Evolutionary conservation across 2,329 filamentous ascomycete genomes (phyloP).

Genomic region (Myriosclerotinia curreyana): DNA sequence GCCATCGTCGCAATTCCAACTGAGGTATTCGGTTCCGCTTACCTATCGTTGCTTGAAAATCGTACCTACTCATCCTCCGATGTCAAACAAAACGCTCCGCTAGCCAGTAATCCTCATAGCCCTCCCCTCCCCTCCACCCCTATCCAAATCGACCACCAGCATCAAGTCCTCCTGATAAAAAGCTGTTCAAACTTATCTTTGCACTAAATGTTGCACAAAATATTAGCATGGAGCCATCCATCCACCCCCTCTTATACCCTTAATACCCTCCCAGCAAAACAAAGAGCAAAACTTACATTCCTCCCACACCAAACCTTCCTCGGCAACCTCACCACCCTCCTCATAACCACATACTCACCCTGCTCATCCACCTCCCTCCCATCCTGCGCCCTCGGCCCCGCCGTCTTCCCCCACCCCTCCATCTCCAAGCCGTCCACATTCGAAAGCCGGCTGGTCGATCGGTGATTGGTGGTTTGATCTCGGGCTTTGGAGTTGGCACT

Average conservation of each 20-base stretch:
- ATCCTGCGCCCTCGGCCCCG: not conserved
- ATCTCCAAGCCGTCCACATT: constrained; percentile 1
- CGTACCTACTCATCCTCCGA: not conserved
- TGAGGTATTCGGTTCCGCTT: too few relatives aligned
- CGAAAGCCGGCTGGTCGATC: not conserved
- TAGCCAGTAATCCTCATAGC: too few relatives aligned
- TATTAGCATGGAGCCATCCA: not conserved
- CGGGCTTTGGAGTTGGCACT: not conserved
- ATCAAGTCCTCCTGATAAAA: constrained; percentile 19
- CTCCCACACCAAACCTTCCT: constrained; percentile 21
- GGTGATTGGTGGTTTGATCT: not conserved
- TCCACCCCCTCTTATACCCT: not conserved
- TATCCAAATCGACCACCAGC: not conserved
- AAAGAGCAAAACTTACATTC: constrained; percentile 15
- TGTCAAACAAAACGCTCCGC: too few relatives aligned
- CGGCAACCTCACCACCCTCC: constrained; percentile 17
- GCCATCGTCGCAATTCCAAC: too few relatives aligned
- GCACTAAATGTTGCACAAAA: not conserved
- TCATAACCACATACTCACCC: constrained; percentile 14
- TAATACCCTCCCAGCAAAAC: too few relatives aligned
- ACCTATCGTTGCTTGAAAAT: too few relatives aligned
- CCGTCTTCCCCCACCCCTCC: not conserved
- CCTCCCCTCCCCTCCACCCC: too few relatives aligned
- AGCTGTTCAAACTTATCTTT: constrained; percentile 14
- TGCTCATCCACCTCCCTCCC: not conserved